Conservation (phyloP, 441 rosid species). For the Brassica hybrid region DNA sequence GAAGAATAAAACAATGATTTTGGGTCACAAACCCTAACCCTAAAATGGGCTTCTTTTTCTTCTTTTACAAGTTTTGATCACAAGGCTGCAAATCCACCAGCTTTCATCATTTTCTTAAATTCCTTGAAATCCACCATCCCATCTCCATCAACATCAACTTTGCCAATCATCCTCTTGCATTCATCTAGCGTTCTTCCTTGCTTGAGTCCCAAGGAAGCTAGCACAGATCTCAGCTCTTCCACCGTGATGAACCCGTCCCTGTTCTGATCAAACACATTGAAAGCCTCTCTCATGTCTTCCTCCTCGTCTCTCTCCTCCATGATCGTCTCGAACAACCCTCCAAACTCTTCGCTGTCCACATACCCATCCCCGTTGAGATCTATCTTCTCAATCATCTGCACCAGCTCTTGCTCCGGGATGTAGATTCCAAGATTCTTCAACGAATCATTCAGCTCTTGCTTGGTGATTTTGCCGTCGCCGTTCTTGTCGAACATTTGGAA, state of each 20-base stretch:
- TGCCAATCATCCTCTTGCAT: conserved; percentile 80
- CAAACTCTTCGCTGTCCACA: conserved; percentile 84
- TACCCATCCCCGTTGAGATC: conserved; percentile 83
- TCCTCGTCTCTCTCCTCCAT: conserved; percentile 89
- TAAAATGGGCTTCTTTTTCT: not conserved
- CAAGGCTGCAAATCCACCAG: conserved; percentile 90
- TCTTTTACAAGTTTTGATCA: conserved; percentile 45
- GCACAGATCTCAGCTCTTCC: conserved; percentile 78
- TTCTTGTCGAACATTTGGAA: conserved; percentile 92
- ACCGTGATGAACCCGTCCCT: conserved; percentile 87
- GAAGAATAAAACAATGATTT: conserved; percentile 38
- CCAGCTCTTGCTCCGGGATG: conserved; percentile 70
- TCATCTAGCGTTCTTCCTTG: conserved; percentile 86
- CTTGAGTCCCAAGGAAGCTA: conserved; percentile 77
- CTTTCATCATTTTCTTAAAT: conserved; percentile 97
- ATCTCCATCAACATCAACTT: conserved; percentile 91
- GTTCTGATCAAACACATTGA: conserved; percentile 88
- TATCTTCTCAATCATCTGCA: conserved; percentile 89
- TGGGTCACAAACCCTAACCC: conserved; percentile 35
- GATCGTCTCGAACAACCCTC: conserved; percentile 72
- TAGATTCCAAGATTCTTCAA: conserved; percentile 73
- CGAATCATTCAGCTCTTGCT: conserved; percentile 75
- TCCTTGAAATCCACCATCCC: conserved; percentile 86
- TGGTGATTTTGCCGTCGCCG: conserved; percentile 84
- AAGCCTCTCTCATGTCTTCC: conserved; percentile 85